Conservation (phyloP, 805 yeast species). For the Yamadazyma tumulicola region DNA sequence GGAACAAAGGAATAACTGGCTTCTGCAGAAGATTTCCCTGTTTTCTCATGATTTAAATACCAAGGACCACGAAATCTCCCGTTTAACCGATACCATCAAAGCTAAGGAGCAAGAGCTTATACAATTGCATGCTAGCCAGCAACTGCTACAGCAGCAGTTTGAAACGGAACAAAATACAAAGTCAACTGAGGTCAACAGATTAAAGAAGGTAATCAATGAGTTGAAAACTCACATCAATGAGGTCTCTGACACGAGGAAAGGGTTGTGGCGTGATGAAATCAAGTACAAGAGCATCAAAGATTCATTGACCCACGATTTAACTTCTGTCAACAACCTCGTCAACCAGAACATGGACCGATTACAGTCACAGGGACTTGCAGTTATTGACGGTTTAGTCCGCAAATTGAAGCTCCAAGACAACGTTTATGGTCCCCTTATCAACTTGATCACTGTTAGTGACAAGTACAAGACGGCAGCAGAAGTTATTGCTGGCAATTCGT, state of each 20-base stretch:
- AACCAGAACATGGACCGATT: constrained; percentile 74
- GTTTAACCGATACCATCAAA: constrained; percentile 18
- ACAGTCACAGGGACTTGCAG: constrained; percentile 63
- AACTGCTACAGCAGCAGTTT: constrained; percentile 13
- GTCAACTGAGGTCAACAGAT: constrained; percentile 7
- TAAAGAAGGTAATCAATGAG: constrained; percentile 37
- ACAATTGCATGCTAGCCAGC: constrained; percentile 10
- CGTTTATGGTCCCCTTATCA: constrained; percentile 85
- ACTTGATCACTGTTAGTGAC: constrained; percentile 73
- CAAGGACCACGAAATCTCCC: constrained; percentile 21
- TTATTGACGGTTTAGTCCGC: constrained; percentile 61
- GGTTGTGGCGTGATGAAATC: constrained; percentile 76
- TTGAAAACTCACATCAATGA: constrained; percentile 40
- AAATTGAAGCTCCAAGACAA: constrained; percentile 51
- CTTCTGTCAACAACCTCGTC: constrained; percentile 55
- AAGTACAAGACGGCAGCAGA: constrained; percentile 85
- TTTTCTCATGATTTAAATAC: constrained; percentile 26
- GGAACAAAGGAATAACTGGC: constrained; percentile 66
- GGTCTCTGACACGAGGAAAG: constrained; percentile 64
- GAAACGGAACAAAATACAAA: constrained; percentile 7
- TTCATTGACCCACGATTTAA: constrained; percentile 52
- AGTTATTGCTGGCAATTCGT: constrained; percentile 80
- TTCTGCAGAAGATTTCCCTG: constrained; percentile 46
- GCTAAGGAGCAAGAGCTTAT: constrained; percentile 22
- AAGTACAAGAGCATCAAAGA: constrained; percentile 55